Evolutionary conservation across 2,329 filamentous ascomycete genomes (phyloP).

Genomic region (Claviceps cyperi): DNA sequence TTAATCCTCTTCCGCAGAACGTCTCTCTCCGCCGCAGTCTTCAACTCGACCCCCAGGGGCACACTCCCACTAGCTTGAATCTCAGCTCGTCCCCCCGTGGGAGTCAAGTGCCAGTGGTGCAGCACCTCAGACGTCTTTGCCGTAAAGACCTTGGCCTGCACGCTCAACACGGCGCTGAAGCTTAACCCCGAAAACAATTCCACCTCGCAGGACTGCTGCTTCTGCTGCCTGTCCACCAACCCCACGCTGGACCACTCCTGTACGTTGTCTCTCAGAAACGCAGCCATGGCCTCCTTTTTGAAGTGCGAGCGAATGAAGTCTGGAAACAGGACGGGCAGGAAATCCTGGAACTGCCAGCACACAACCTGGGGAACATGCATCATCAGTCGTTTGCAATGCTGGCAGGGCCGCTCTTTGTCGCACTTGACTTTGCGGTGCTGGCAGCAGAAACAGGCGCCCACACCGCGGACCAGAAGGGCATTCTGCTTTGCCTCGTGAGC

Average conservation of each 20-base stretch:
- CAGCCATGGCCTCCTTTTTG: constrained; percentile 31
- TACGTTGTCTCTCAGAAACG: constrained; percentile 36
- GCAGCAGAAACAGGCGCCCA: constrained; percentile 45
- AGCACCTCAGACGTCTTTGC: constrained; percentile 32
- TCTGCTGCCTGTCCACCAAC: constrained; percentile 18
- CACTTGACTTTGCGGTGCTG: constrained; percentile 45
- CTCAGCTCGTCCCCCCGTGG: constrained; percentile 22
- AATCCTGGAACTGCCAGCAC: constrained; percentile 46
- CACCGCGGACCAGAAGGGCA: constrained; percentile 37
- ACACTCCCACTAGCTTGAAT: constrained; percentile 28
- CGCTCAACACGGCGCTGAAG: constrained; percentile 30
- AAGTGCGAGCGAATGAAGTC: constrained; percentile 37
- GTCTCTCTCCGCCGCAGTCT: constrained; percentile 26
- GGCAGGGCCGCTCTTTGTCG: constrained; percentile 39
- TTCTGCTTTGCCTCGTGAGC: constrained; percentile 39
- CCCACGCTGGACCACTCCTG: constrained; percentile 27
- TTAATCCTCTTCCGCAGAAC: constrained; percentile 31
- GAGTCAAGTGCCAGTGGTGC: constrained; percentile 35
- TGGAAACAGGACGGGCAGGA: constrained; percentile 37
- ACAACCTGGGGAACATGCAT: constrained; percentile 36
- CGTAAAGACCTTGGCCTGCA: constrained; percentile 38
- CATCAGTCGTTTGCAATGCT: constrained; percentile 39
- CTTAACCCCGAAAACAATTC: constrained; percentile 32
- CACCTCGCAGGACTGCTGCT: constrained; percentile 23
- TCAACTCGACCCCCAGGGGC: constrained; percentile 36